Evolutionary conservation across 2,329 filamentous ascomycete species (phyloP), one percentile per base, ranked within the genome.

Genomic region (Coniochaeta prunicola): DNA sequence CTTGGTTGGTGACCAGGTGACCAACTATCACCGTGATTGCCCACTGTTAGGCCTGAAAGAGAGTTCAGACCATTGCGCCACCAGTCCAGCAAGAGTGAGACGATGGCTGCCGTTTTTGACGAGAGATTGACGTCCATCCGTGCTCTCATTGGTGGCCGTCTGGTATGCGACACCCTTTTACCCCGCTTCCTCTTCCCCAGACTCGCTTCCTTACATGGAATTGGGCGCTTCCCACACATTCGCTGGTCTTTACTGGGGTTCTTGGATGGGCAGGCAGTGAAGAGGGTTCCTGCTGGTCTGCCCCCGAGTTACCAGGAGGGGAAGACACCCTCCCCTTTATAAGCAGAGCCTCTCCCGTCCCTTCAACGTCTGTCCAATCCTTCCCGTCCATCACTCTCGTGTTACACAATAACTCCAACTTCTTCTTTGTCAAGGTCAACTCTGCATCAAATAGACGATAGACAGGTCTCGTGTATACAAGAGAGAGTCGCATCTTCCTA

Each of bases 151-250:
- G 53, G 53, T 36, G 53, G 30, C 17, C 7, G 12, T 50, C 45
- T 30, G 45, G 45, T 33, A 55, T 55, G 53, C 53, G 53, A 50
- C 45, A 28, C 45, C 7, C 45, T 50, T 42, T 45, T 50, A 50
- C 45, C 45, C 45, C 45, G 45, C 45, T 50, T 30, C 45, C 24
- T 50, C 26, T 28, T 28, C 45, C 45, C 45, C 45, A 50, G 45
- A 50, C 42, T 45, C 8, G 19, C 1, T 10, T 50, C 45, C 24
- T n/a, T 26, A 30, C 45, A 45, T n/a, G n/a, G n/a, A n/a, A n/a
- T 21, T 45, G 40, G 40, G 40, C 40, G 21, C 40, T 26, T 50
- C 12, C 45, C 26, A 26, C 45, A 26, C 21, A 50, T 21, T 21
- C 26, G 10, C 45, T 28, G 45, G 45, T 9, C 13, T 17, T 24